Evolutionary conservation across 140 eudicot species (phyloP).

Genomic region (Erigeron philadelphicus): DNA sequence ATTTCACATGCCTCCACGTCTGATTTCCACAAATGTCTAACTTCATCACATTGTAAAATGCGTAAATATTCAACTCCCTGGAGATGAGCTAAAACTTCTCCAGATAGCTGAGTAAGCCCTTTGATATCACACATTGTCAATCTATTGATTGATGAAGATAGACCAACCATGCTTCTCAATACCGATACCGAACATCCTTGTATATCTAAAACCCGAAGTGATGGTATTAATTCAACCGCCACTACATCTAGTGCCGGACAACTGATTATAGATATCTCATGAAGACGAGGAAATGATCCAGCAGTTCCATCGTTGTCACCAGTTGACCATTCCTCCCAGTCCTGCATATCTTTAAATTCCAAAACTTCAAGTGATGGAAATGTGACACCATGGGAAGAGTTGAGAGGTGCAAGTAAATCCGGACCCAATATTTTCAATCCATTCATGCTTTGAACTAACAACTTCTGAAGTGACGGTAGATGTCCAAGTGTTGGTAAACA

Average conservation of each 20-base stretch:
- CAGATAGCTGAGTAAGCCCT: conserved; percentile 19
- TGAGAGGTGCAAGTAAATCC: conserved; percentile 17
- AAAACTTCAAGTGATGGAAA: conserved; percentile 30
- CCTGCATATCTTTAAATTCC: conserved; percentile 27
- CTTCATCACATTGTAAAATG: conserved; percentile 19
- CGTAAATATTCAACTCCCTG: conserved; percentile 15
- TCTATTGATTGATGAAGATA: conserved; percentile 8
- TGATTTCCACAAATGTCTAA: conserved; percentile 20
- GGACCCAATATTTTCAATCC: conserved; percentile 29
- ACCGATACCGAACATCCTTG: conserved; percentile 15
- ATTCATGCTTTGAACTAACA: conserved; percentile 30
- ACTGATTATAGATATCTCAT: conserved; percentile 14
- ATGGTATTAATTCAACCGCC: conserved; percentile 16
- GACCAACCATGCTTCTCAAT: conserved; percentile 19
- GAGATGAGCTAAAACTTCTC: conserved; percentile 16
- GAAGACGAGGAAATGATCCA: conserved; percentile 25
- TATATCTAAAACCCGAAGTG: conserved; percentile 16
- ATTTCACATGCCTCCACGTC: conserved; percentile 9
- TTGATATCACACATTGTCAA: conserved; percentile 1
- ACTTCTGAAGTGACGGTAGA: conserved; percentile 34
- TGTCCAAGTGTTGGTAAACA: conserved; percentile 47
- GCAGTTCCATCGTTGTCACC: neutral
- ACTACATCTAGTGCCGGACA: conserved; percentile 26
- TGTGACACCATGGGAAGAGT: conserved; percentile 3
- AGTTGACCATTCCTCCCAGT: conserved; percentile 28